These are phyloP conservation scores for Microcos paniculata DNA, from an alignment of 345 rosid genomes.

Conservation along the genomic window DNA sequence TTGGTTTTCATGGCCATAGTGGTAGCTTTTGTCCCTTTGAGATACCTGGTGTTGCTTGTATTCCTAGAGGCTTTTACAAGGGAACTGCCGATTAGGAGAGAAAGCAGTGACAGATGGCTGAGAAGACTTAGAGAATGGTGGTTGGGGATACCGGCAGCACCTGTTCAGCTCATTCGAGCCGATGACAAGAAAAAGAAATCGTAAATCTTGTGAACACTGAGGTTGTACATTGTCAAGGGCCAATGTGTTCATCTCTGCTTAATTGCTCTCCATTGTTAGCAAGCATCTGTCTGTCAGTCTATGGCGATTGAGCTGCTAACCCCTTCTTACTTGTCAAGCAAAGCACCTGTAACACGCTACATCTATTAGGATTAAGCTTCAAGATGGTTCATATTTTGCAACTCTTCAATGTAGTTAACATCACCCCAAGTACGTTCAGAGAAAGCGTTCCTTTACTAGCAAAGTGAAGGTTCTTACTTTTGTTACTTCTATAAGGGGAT, in stretches of 20 bases:
- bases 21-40: conserved; percentile 60
- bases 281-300: not conserved
- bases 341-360: not conserved
- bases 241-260: not conserved
- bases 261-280: not conserved
- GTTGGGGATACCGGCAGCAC: conserved; percentile 89
- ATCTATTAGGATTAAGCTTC: not conserved
- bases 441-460: not conserved
- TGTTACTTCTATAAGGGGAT: not conserved
- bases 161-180: conserved; percentile 59
- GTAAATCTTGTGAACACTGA: conserved; percentile 20
- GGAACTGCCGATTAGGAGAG: conserved; percentile 71
- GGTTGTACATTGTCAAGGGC: conserved; percentile 11
- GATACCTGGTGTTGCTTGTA: conserved; percentile 43
- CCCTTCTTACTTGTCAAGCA: not conserved
- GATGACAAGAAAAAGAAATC: conserved; percentile 65
- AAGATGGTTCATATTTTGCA: not conserved
- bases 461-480: not conserved
- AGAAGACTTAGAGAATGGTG: conserved; percentile 94
- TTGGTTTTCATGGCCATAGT: conserved; percentile 50
- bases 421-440: not conserved
- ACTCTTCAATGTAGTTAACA: not conserved
- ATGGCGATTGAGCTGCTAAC: not conserved
- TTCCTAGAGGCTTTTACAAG: conserved; percentile 78
- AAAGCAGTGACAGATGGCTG: conserved; percentile 59